Evolutionary conservation across 2,329 filamentous ascomycete species (phyloP).

Genomic region (Phialocephala subalpina): DNA sequence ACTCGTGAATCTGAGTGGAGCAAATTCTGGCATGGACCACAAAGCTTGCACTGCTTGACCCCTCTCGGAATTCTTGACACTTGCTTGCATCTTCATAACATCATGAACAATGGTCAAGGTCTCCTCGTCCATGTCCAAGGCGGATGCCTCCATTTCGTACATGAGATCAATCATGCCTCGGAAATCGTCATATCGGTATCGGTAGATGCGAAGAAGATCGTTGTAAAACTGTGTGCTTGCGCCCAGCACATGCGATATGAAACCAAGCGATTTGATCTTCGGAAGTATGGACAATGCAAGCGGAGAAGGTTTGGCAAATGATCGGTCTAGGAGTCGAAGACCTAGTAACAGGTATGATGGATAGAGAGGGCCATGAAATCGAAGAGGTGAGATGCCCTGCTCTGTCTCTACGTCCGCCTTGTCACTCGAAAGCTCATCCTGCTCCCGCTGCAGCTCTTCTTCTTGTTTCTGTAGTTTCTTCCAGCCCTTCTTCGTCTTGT

Average conservation of each 20-base stretch:
- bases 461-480: not conserved
- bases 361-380: constrained; percentile 70
- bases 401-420: not conserved
- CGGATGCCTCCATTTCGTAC: constrained; percentile 43
- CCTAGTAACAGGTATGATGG: constrained; percentile 66
- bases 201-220: constrained; percentile 67
- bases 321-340: constrained; percentile 62
- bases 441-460: not conserved
- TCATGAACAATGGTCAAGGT: constrained; percentile 39
- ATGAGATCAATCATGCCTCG: constrained; percentile 36
- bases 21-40: constrained; percentile 42
- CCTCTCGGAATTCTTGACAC: constrained; percentile 29
- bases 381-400: constrained; percentile 45
- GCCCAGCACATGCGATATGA: constrained; percentile 75
- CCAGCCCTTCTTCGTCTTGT: constrained; percentile 19
- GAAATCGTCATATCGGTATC: constrained; percentile 65
- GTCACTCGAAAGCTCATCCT: not conserved
- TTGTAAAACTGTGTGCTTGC: constrained; percentile 76
- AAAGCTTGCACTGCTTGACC: constrained; percentile 34
- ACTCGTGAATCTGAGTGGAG: constrained; percentile 30
- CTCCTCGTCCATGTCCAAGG: constrained; percentile 42
- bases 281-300: constrained; percentile 70
- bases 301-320: constrained; percentile 65
- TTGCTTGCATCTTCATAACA: constrained; percentile 31
- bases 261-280: constrained; percentile 71